These are phyloP conservation scores for Pochonia chlamydosporia DNA, from an alignment of 2,329 filamentous ascomycete species.

Conservation along the genomic window DNA sequence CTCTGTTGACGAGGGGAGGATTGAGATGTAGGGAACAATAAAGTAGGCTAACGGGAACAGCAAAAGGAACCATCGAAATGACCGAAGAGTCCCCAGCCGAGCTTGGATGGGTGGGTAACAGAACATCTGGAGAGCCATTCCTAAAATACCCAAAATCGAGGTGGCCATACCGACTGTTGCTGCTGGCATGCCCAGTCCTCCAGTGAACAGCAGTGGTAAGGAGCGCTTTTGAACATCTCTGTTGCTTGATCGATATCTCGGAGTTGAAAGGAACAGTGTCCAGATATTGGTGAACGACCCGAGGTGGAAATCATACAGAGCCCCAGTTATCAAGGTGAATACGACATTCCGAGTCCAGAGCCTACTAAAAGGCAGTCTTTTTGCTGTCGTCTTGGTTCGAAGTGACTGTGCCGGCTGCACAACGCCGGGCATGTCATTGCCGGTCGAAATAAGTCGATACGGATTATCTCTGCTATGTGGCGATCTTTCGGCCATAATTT, in stretches of 20 bases:
- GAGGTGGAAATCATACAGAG: conserved; percentile 65
- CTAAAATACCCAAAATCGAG: conserved; percentile 62
- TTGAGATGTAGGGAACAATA: conserved; percentile 59
- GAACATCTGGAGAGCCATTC: conserved; percentile 62
- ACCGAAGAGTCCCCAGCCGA: conserved; percentile 58
- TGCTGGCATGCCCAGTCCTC: conserved; percentile 62
- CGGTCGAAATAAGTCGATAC: neutral
- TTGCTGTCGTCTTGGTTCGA: neutral
- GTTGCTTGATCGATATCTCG: conserved; percentile 36
- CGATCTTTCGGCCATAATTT: conserved; percentile 19
- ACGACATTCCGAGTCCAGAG: conserved; percentile 44
- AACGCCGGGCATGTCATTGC: neutral
- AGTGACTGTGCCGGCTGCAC: neutral
- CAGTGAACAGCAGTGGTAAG: conserved; percentile 51
- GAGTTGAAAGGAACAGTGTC: conserved; percentile 63
- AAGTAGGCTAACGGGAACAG: conserved; percentile 65
- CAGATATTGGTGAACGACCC: conserved; percentile 65
- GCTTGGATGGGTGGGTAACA: conserved; percentile 62
- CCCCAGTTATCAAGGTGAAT: conserved; percentile 54
- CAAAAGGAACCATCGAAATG: conserved; percentile 59
- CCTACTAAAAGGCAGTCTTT: conserved; percentile 30
- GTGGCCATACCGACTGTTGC: conserved; percentile 63
- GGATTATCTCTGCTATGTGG: neutral
- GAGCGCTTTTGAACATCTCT: conserved; percentile 22
- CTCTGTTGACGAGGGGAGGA: conserved; percentile 47